These are phyloP conservation scores for Hypoxylon rickii DNA, from an alignment of 495 filamentous ascomycete genomes.

Conservation along the genomic window DNA sequence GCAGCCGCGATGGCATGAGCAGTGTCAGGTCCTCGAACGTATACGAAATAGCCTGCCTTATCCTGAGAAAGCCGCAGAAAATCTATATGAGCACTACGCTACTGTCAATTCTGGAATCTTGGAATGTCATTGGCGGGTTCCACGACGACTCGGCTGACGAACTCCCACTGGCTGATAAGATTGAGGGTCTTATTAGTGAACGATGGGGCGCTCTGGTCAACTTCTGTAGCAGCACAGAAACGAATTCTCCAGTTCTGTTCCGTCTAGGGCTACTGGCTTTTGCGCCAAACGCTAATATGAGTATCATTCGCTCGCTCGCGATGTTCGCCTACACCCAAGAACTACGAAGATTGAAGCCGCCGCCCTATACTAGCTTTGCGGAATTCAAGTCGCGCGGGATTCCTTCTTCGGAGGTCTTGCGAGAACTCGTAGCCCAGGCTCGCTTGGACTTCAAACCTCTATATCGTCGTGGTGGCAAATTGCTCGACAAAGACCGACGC, in stretches of 20 bases:
- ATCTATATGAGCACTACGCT: conserved; percentile 15
- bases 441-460: conserved; percentile 10
- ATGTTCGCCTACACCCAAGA: conserved; percentile 38
- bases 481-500: background rate
- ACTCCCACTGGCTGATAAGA: conserved; percentile 38
- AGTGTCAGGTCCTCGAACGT: conserved; percentile 28
- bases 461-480: background rate
- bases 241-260: conserved; percentile 35
- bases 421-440: conserved; percentile 18
- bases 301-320: conserved; percentile 34
- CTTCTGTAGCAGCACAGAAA: conserved; percentile 29
- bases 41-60: conserved; percentile 35
- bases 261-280: conserved; percentile 34
- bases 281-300: conserved; percentile 32
- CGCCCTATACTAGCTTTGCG: conserved; percentile 32
- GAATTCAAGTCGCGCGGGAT: conserved; percentile 36
- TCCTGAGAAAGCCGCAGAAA: conserved; percentile 32
- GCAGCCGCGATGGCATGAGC: conserved; percentile 26
- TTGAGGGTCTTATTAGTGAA: conserved; percentile 40
- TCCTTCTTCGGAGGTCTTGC: conserved; percentile 38
- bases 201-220: conserved; percentile 46
- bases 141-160: conserved; percentile 17
- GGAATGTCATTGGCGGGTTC: conserved; percentile 44
- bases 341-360: conserved; percentile 34
- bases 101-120: conserved; percentile 29